phyloP scores from a whole-genome alignment of 768 basidiomycete species.

The Tricholoma flavovirens region DNA sequence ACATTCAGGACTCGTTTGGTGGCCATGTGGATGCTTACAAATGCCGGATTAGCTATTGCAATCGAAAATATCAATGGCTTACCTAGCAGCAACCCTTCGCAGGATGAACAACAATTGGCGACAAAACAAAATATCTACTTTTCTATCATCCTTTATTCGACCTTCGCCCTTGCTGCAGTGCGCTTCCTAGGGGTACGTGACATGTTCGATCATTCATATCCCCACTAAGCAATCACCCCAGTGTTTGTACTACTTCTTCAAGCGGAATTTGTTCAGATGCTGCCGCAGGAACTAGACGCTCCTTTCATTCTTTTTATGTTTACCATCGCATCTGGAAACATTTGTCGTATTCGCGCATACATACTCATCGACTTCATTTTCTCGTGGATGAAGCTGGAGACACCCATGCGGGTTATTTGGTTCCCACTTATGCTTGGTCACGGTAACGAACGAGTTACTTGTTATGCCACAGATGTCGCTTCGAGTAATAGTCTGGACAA shows the following conservation, averaged over 20 bases:
- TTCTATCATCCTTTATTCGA: slow-evolving; percentile 72
- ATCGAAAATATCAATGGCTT: slow-evolving; percentile 74
- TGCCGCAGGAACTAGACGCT: slow-evolving; percentile 62
- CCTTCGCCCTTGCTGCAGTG: slow-evolving; percentile 64
- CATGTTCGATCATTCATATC: neutral
- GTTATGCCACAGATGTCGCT: neutral
- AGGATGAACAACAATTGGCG: slow-evolving; percentile 37
- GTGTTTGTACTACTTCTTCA: slow-evolving; percentile 83
- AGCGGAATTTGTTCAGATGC: slow-evolving; percentile 74
- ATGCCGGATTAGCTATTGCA: slow-evolving; percentile 65
- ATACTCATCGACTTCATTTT: neutral
- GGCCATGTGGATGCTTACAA: slow-evolving; percentile 70
- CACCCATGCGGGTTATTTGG: neutral
- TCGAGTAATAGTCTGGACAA: neutral
- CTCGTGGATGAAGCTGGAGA: neutral
- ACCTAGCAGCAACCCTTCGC: slow-evolving; percentile 25
- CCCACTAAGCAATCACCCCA: slow-evolving; percentile 21
- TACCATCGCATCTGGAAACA: slow-evolving; percentile 7
- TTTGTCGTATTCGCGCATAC: neutral
- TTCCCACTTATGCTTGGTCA: neutral
- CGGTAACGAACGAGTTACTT: neutral
- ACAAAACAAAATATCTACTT: slow-evolving; percentile 58
- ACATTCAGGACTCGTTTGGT: slow-evolving; percentile 91
- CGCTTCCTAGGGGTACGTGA: slow-evolving; percentile 70
- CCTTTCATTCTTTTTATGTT: neutral